Conservation (phyloP, 75 land plant genomes). For the Azolla pinnata region DNA sequence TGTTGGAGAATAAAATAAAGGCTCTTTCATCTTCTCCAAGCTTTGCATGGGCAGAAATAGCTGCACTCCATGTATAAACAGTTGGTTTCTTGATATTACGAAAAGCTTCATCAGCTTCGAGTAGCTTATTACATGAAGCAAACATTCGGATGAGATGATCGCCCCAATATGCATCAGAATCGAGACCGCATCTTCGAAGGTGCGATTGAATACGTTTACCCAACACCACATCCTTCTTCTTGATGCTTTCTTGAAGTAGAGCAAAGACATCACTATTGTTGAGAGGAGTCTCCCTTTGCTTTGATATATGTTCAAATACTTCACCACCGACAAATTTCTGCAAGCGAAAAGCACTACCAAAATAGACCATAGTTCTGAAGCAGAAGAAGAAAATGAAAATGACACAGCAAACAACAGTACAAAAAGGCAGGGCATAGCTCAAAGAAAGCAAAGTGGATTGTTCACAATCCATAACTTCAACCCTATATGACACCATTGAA, state of each 20-base stretch:
- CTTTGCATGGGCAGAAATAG: constrained; percentile 2
- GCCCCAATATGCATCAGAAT: not conserved
- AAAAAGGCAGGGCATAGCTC: no score
- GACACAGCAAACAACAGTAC: no score
- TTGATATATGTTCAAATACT: no score
- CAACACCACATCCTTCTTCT: not conserved
- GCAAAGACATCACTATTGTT: not conserved
- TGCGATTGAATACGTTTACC: constrained; percentile 1
- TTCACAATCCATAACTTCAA: no score
- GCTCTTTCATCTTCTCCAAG: not conserved
- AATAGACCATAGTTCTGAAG: no score
- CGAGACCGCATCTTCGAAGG: not conserved
- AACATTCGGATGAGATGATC: constrained; percentile 9
- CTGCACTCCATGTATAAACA: constrained; percentile 3
- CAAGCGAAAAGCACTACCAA: no score
- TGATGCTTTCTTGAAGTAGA: constrained; percentile 1
- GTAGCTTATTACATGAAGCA: not conserved
- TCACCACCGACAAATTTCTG: no score
- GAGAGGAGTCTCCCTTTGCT: not conserved
- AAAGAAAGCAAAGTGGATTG: no score
- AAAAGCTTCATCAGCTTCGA: constrained; percentile 5
- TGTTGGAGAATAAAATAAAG: not conserved
- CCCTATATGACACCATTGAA: no score
- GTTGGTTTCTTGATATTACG: constrained; percentile 3
- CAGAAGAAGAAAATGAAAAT: no score